Evolutionary conservation across 2,329 filamentous ascomycete species (phyloP).

Genomic region (Rosellinia necatrix): DNA sequence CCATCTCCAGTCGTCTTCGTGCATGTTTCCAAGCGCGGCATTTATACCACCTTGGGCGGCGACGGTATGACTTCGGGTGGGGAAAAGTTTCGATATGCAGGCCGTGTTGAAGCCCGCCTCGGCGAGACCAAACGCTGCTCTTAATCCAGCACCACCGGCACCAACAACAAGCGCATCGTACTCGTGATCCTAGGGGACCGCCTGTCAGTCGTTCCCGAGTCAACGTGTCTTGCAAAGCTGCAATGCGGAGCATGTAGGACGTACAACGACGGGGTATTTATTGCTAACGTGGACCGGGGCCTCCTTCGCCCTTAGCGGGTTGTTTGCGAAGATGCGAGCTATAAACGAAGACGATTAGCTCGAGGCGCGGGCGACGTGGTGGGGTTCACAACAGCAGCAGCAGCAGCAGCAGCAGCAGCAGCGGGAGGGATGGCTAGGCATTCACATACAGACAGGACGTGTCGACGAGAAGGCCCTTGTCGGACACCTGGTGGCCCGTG

Average conservation of each 20-base stretch:
- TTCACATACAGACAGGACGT: slow-evolving; percentile 70
- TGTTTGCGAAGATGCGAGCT: slow-evolving; percentile 86
- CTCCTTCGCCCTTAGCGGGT: slow-evolving; percentile 89
- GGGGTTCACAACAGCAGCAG: neutral
- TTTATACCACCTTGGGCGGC: slow-evolving; percentile 86
- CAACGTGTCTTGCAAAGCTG: neutral
- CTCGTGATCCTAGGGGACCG: slow-evolving; percentile 84
- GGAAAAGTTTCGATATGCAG: slow-evolving; percentile 86
- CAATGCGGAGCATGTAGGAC: slow-evolving; percentile 42
- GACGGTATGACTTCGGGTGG: slow-evolving; percentile 83
- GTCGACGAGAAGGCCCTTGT: slow-evolving; percentile 86
- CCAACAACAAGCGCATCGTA: slow-evolving; percentile 97
- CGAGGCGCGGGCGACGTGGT: neutral
- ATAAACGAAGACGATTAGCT: slow-evolving; percentile 27
- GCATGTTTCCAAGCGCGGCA: slow-evolving; percentile 91
- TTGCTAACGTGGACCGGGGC: slow-evolving; percentile 82
- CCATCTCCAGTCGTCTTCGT: slow-evolving; percentile 98
- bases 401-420: neutral
- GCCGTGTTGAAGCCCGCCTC: slow-evolving; percentile 90
- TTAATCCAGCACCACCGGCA: slow-evolving; percentile 79
- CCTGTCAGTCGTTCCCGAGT: slow-evolving; percentile 31
- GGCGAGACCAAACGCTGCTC: slow-evolving; percentile 82
- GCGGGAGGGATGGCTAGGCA: neutral
- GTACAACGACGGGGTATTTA: slow-evolving; percentile 93
- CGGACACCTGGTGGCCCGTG: slow-evolving; percentile 65